phyloP scores from a whole-genome alignment of 768 basidiomycete genomes.

The Suillus fuscotomentosus region DNA sequence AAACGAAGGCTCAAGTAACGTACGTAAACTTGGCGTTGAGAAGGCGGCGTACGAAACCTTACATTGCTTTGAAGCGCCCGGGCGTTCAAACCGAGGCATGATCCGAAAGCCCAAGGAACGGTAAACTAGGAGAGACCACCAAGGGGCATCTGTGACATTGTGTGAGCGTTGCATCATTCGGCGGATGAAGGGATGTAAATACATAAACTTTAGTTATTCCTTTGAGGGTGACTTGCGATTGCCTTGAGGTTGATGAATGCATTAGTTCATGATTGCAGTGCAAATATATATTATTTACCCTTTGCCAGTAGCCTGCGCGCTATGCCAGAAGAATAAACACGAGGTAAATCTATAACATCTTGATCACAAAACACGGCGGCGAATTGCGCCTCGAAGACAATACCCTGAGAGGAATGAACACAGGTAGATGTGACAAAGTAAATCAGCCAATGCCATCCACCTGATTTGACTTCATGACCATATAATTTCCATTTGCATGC shows the following conservation, averaged over 20 bases:
- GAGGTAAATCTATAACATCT: constrained; percentile 17
- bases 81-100: constrained; percentile 29
- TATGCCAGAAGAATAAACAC: constrained; percentile 6
- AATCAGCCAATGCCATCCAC: background rate
- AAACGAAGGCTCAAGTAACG: constrained; percentile 29
- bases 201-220: constrained; percentile 36
- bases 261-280: background rate
- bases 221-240: constrained; percentile 32
- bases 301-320: constrained; percentile 37
- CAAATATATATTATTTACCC: constrained; percentile 17
- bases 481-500: constrained; percentile 19
- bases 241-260: constrained; percentile 20
- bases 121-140: constrained; percentile 40
- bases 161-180: background rate
- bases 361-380: constrained; percentile 36
- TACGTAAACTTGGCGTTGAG: background rate
- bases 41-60: background rate
- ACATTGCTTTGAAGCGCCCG: constrained; percentile 17
- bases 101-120: constrained; percentile 32
- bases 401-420: constrained; percentile 9
- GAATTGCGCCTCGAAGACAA: constrained; percentile 31
- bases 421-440: background rate
- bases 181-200: background rate
- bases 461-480: constrained; percentile 20
- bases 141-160: constrained; percentile 29